These are phyloP conservation scores for Whalleya microplaca DNA, from an alignment of 2,329 filamentous ascomycete species.

Conservation along the genomic window DNA sequence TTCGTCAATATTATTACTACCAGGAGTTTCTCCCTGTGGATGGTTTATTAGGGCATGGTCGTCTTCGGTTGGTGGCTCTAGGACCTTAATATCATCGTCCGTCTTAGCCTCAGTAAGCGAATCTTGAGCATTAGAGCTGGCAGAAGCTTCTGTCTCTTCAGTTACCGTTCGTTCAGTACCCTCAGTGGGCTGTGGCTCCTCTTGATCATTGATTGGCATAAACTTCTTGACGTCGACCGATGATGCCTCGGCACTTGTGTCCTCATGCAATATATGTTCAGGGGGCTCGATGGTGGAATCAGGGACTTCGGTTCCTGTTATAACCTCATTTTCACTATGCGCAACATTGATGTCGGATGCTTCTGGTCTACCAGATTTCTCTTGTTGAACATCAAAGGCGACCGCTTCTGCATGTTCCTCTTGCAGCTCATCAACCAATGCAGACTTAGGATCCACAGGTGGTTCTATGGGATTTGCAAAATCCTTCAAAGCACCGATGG, in stretches of 20 bases:
- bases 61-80: neutral
- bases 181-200: neutral
- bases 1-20: neutral
- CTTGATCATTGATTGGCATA: neutral
- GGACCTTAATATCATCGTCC: neutral
- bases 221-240: neutral
- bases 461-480: neutral
- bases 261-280: neutral
- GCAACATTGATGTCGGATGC: neutral
- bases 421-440: neutral
- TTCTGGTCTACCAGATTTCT: neutral
- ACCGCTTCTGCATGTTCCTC: neutral
- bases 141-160: neutral
- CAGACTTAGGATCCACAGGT: neutral
- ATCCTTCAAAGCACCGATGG: neutral
- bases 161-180: neutral
- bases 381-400: neutral
- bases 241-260: neutral
- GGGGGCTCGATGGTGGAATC: neutral
- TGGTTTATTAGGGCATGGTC: neutral
- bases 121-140: neutral
- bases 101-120: neutral
- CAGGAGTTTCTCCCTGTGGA: neutral
- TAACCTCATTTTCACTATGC: neutral
- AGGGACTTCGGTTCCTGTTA: neutral